phyloP scores from a whole-genome alignment of 192 early-diverging fungal genomes.

The Umbelopsis vinacea region DNA sequence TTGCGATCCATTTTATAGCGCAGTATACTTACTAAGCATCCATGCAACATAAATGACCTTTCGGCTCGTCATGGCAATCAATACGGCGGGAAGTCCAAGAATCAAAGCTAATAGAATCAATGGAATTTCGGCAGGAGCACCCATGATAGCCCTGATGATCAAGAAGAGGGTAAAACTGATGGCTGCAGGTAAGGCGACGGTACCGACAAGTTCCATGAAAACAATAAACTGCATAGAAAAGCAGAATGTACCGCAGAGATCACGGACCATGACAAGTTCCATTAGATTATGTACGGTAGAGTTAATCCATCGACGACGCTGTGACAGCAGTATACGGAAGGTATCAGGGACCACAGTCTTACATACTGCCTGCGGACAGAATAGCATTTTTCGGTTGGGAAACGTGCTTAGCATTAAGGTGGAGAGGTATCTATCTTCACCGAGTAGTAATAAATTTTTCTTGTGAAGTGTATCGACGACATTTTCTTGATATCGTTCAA shows the following conservation, averaged over 20 bases:
- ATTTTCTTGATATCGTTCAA: slow-evolving; percentile 85
- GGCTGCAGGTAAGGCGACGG: slow-evolving; percentile 89
- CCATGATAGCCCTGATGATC: slow-evolving; percentile 76
- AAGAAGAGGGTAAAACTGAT: slow-evolving; percentile 86
- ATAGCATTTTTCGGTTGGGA: slow-evolving; percentile 74
- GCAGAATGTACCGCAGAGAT: slow-evolving; percentile 90
- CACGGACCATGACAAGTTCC: slow-evolving; percentile 80
- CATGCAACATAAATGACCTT: slow-evolving; percentile 87
- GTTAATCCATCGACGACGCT: slow-evolving; percentile 89
- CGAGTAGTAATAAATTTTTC: slow-evolving; percentile 75
- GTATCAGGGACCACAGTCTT: slow-evolving; percentile 75
- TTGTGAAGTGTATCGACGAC: slow-evolving; percentile 79
- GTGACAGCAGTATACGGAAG: slow-evolving; percentile 72
- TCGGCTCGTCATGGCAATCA: slow-evolving; percentile 88
- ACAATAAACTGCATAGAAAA: slow-evolving; percentile 97
- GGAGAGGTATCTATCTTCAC: slow-evolving; percentile 77
- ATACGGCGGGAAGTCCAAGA: slow-evolving; percentile 87
- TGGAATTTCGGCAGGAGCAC: slow-evolving; percentile 56
- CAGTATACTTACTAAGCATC: slow-evolving; percentile 67
- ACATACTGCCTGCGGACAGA: slow-evolving; percentile 74
- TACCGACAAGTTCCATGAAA: slow-evolving; percentile 92
- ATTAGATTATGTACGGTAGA: slow-evolving; percentile 86
- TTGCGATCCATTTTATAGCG: too few species aligned
- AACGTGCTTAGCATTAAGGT: slow-evolving; percentile 80
- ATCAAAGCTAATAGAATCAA: slow-evolving; percentile 78